Conservation (phyloP, 1,284 basidiomycete genomes). For the Papiliotrema terrestris region DNA sequence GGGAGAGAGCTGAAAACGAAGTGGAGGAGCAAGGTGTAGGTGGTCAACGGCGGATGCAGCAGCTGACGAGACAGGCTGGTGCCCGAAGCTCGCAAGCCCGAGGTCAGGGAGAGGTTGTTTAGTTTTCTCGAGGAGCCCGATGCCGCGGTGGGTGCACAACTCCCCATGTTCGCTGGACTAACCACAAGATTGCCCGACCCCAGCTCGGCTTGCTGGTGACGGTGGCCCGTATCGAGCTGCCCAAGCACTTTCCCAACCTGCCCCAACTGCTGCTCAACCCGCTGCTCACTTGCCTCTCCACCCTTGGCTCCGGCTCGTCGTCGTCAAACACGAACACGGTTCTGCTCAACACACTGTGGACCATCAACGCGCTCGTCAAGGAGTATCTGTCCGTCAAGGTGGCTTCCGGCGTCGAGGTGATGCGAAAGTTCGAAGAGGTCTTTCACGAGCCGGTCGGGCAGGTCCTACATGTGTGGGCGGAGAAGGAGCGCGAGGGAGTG, state of each 20-base stretch:
- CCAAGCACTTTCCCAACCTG: slow-evolving; percentile 36
- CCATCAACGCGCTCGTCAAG: slow-evolving; percentile 49
- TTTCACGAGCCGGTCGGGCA: slow-evolving; percentile 34
- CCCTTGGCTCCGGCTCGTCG: slow-evolving; percentile 18
- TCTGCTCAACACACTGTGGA: slow-evolving; percentile 48
- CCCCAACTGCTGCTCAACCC: slow-evolving; percentile 39
- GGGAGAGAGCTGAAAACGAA: slow-evolving; percentile 47
- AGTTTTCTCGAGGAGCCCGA: slow-evolving; percentile 46
- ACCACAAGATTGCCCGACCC: slow-evolving; percentile 42
- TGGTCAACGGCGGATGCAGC: background rate
- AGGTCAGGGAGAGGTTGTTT: slow-evolving; percentile 42
- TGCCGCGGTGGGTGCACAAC: slow-evolving; percentile 21
- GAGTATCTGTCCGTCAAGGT: slow-evolving; percentile 48
- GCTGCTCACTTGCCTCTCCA: slow-evolving; percentile 33
- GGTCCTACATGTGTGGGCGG: slow-evolving; percentile 37
- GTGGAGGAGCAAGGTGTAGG: slow-evolving; percentile 46
- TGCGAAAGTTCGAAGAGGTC: slow-evolving; percentile 37
- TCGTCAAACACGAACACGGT: slow-evolving; percentile 31
- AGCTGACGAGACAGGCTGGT: slow-evolving; percentile 26
- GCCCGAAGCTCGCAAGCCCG: slow-evolving; percentile 43
- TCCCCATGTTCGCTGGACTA: background rate
- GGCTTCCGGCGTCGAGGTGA: slow-evolving; percentile 39
- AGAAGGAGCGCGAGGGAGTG: slow-evolving; percentile 25
- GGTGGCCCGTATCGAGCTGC: slow-evolving; percentile 46
- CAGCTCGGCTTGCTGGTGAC: slow-evolving; percentile 44